phyloP scores from a whole-genome alignment of 208 protist genomes.

The Crithidia thermophila region DNA sequence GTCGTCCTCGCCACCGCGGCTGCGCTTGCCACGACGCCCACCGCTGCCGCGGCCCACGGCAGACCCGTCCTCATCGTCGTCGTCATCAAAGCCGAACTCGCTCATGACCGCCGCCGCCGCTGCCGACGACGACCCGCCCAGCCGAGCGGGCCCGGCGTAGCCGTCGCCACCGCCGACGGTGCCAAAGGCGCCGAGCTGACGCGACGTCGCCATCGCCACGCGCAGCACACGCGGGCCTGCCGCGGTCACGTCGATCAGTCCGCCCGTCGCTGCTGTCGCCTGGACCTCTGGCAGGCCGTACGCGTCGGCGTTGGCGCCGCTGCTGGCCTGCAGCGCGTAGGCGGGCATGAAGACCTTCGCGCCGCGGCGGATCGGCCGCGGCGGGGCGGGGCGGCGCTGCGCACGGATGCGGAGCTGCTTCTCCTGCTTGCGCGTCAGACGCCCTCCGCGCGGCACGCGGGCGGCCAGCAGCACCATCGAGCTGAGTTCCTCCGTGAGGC shows the following conservation, averaged over 20 bases:
- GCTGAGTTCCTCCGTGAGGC: slow-evolving; percentile 43
- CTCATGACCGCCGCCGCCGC: slow-evolving; percentile 8
- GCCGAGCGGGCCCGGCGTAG: background rate
- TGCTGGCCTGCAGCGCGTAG: slow-evolving; percentile 1
- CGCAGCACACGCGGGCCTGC: slow-evolving; percentile 18
- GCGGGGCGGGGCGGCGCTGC: slow-evolving; percentile 40
- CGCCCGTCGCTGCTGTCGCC: slow-evolving; percentile 10
- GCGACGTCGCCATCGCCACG: background rate
- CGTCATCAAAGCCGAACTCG: slow-evolving; percentile 34
- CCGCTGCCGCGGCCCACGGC: background rate
- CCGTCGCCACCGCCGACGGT: background rate
- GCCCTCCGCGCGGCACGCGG: slow-evolving; percentile 5
- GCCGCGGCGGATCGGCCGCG: slow-evolving; percentile 63
- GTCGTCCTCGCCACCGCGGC: slow-evolving; percentile 35
- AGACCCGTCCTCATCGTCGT: slow-evolving; percentile 25
- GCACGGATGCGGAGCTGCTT: slow-evolving; percentile 50
- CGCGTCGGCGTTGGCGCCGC: background rate
- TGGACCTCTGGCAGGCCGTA: slow-evolving; percentile 1
- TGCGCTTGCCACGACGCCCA: slow-evolving; percentile 13
- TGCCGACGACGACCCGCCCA: slow-evolving; percentile 1
- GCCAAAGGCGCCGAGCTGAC: background rate
- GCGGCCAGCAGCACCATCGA: slow-evolving; percentile 31
- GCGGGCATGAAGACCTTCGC: slow-evolving; percentile 60
- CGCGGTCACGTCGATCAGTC: slow-evolving; percentile 23
- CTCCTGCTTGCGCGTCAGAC: slow-evolving; percentile 24